Evolutionary conservation across 805 yeast species (phyloP).

Genomic region (Candida bentonensis): DNA sequence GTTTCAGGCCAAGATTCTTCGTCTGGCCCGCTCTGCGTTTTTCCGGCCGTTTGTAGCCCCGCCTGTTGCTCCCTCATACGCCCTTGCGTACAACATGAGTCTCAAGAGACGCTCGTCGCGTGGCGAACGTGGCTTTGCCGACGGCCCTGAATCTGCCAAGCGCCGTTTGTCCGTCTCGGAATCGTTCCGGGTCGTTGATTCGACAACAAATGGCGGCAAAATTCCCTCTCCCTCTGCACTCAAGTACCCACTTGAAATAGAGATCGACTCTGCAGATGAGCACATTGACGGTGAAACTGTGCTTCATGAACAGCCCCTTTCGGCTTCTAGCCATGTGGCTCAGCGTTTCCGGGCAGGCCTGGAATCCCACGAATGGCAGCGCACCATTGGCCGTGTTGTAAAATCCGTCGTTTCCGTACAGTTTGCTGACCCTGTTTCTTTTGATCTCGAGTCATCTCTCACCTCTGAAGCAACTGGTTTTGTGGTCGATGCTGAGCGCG

Average conservation of each 20-base stretch:
- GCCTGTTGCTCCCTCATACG: too few relatives aligned
- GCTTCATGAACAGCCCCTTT: neutral
- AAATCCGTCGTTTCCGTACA: constrained; percentile 80
- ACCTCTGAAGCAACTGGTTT: constrained; percentile 88
- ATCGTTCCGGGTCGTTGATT: neutral
- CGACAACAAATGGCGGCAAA: neutral
- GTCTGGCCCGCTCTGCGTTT: too few relatives aligned
- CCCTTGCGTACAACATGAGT: too few relatives aligned
- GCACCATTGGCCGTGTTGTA: constrained; percentile 68
- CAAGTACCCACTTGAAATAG: neutral
- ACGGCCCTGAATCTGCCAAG: neutral
- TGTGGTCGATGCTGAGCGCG: constrained; percentile 70
- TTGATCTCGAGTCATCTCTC: constrained; percentile 71
- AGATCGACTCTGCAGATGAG: neutral
- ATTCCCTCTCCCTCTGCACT: neutral
- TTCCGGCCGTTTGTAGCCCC: too few relatives aligned
- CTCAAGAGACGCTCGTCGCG: neutral
- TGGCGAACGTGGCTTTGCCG: neutral
- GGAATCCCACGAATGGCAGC: constrained; percentile 48
- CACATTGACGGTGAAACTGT: neutral
- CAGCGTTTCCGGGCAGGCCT: neutral
- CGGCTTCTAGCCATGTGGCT: neutral
- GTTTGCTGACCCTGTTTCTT: constrained; percentile 72
- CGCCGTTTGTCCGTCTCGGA: neutral
- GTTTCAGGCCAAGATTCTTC: too few relatives aligned